These are phyloP conservation scores for Blumeria graminis DNA, from an alignment of 2,329 filamentous ascomycete genomes.

Conservation along the genomic window DNA sequence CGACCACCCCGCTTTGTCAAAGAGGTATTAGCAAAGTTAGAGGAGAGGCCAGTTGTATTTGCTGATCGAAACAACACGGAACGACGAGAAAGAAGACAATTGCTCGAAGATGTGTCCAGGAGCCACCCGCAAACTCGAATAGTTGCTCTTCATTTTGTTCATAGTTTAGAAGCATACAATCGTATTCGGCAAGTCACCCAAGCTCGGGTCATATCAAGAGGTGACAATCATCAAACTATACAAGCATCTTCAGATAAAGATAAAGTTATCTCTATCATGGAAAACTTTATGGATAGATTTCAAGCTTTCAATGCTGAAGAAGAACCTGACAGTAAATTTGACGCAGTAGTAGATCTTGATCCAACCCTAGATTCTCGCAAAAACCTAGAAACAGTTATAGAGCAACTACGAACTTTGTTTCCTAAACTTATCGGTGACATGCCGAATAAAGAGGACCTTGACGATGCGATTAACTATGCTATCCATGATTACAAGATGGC, in stretches of 20 bases:
- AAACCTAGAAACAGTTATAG: slow-evolving; percentile 64
- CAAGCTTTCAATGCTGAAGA: slow-evolving; percentile 44
- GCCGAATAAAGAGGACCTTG: slow-evolving; percentile 49
- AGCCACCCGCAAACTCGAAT: slow-evolving; percentile 39
- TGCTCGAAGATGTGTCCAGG: slow-evolving; percentile 54
- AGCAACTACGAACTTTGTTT: slow-evolving; percentile 47
- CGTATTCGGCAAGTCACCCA: slow-evolving; percentile 52
- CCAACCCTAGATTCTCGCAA: slow-evolving; percentile 51
- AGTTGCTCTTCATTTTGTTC: slow-evolving; percentile 73
- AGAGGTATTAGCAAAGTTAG: slow-evolving; percentile 39
- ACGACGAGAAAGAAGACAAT: slow-evolving; percentile 63
- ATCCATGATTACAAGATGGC: slow-evolving; percentile 31
- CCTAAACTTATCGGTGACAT: slow-evolving; percentile 50
- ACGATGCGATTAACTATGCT: slow-evolving; percentile 53
- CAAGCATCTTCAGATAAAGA: slow-evolving; percentile 50
- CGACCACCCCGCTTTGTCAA: slow-evolving; percentile 59
- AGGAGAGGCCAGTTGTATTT: slow-evolving; percentile 46
- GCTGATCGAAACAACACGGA: slow-evolving; percentile 91
- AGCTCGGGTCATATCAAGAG: slow-evolving; percentile 56
- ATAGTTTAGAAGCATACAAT: slow-evolving; percentile 42
- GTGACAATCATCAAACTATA: slow-evolving; percentile 96
- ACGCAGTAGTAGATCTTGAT: slow-evolving; percentile 65
- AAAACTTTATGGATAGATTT: slow-evolving; percentile 72
- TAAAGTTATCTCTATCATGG: slow-evolving; percentile 80
- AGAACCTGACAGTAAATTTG: slow-evolving; percentile 60